Conservation (phyloP, 306 rosid genomes). For the Lathyrus sativus region DNA sequence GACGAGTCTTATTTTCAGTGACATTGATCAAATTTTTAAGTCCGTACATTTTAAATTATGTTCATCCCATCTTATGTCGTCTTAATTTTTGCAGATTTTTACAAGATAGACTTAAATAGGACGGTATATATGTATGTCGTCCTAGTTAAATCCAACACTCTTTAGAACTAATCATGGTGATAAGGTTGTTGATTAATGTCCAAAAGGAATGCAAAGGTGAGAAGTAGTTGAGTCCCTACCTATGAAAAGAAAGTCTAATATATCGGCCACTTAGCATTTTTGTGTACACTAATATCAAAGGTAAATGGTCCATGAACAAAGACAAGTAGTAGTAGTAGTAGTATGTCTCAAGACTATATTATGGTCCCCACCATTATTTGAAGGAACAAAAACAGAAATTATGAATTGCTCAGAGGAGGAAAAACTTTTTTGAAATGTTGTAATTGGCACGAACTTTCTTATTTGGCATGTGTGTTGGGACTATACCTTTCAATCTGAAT, state of each 20-base stretch:
- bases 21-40: too few species aligned
- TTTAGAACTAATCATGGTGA: conserved; percentile 37
- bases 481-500: conserved; percentile 42
- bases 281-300: conserved; percentile 39
- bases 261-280: conserved; percentile 43
- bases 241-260: conserved; percentile 43
- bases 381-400: conserved; percentile 11
- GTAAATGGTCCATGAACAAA: conserved; percentile 45
- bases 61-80: too few species aligned
- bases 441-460: conserved; percentile 33
- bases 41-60: too few species aligned
- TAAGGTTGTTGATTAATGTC: conserved; percentile 38
- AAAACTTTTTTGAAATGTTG: conserved; percentile 25
- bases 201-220: conserved; percentile 38
- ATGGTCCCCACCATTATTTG: conserved; percentile 47
- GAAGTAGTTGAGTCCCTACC: conserved; percentile 39
- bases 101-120: too few species aligned
- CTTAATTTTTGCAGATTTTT: too few species aligned
- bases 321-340: conserved; percentile 28
- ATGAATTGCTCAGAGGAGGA: background rate
- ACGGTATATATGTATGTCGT: too few species aligned
- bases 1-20: too few species aligned
- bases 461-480: conserved; percentile 36
- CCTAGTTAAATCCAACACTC: conserved; percentile 26
- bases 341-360: conserved; percentile 33